Evolutionary conservation across 2,329 filamentous ascomycete genomes (phyloP), one percentile per base, ranked within the genome.

Genomic region (Niveomyces coronatus): DNA sequence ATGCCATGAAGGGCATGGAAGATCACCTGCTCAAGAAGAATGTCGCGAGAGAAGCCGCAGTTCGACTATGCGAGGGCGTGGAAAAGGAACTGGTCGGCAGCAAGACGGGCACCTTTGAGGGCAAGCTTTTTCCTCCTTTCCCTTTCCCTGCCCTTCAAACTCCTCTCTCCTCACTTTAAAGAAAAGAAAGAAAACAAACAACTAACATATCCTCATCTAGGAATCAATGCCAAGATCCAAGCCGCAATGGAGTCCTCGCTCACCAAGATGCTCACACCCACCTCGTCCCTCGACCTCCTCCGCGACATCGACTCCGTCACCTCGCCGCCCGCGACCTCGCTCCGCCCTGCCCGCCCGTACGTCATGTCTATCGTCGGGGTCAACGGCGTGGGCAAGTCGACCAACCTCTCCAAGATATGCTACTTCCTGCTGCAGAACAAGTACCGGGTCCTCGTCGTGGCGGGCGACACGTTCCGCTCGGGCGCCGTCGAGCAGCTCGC

Each of bases 321-420:
- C 6, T 68, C 75, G 9, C 80, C 85, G 1, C 65, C 80, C 0
- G 68, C 65, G 16, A 74, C 78, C 3, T 79, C 78, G 20, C 68
- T 79, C 44, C 66, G 74, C 48, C 70, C 71, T 43, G 62, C 73
- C 15, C 81, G 91, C 4, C 91, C 91, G 30, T 98, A 96, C 56
- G 89, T 96, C 52, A 93, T 98, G 56, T 95, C 87, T 41, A 94
- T 98, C 44, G 91, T 98, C 30, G 91, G 91, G 45, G 91, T 98
- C 56, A 98, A 98, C 58, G 91, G 91, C 38, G 91, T 98, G 26
- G 91, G 91, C 54, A 98, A 98, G 65, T 95, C 88, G 13, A 98
- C 91, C 37, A 96, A 95, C 56, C 71, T 98, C 26, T 89, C 85
- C 60, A 98, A 98, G 62, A 94, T 98, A 48, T 94, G 88, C 60